Conservation (phyloP, 306 rosid genomes). For the Boehmeria nivea region DNA sequence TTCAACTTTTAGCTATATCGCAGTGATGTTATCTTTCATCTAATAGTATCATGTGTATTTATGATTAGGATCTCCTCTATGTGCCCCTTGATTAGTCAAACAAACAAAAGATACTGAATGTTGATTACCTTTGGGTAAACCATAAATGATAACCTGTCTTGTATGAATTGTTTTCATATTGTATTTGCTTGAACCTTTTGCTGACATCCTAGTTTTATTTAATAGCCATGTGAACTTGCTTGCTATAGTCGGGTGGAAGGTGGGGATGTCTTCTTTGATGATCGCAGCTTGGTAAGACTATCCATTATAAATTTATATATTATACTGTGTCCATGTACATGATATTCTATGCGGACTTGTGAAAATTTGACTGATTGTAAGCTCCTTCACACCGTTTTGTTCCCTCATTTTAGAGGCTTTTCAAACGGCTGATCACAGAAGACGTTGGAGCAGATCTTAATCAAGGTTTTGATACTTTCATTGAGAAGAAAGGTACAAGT, state of each 20-base stretch:
- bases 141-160: not conserved
- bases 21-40: not conserved
- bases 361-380: constrained; percentile 5
- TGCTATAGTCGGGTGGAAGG: constrained; percentile 91
- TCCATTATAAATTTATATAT: constrained; percentile 5
- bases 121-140: not conserved
- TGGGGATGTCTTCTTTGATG: constrained; percentile 80
- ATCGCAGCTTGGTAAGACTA: constrained; percentile 71
- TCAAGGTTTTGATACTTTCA: constrained; percentile 77
- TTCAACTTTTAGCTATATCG: too few species aligned
- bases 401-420: constrained; percentile 65
- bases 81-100: not conserved
- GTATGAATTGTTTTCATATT: not conserved
- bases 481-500: constrained; percentile 55
- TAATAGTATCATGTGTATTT: not conserved
- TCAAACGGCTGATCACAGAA: constrained; percentile 83
- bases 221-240: constrained; percentile 79
- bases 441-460: constrained; percentile 86
- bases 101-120: not conserved
- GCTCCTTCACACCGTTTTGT: not conserved
- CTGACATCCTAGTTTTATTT: constrained; percentile 28
- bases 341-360: not conserved
- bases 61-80: not conserved
- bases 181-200: not conserved
- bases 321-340: not conserved